These are phyloP conservation scores for Suillus occidentalis DNA, from an alignment of 768 basidiomycete species.

Conservation along the genomic window DNA sequence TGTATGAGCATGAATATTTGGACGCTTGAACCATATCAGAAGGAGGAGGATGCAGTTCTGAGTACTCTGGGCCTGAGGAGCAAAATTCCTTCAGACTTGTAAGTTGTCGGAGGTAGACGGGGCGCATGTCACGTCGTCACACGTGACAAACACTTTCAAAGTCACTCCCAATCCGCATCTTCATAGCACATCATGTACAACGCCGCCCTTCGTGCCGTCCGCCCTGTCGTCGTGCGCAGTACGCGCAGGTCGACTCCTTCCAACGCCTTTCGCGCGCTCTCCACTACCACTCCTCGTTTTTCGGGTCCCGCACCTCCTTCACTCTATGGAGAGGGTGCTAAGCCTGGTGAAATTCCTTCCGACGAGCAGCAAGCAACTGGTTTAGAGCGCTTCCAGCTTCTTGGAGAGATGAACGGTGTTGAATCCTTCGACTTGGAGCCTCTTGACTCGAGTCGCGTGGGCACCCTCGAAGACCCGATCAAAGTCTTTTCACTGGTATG, in stretches of 20 bases:
- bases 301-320: conserved; percentile 65
- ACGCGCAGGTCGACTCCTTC: conserved; percentile 21
- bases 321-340: conserved; percentile 71
- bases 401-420: conserved; percentile 85
- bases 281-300: conserved; percentile 51
- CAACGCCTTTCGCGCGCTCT: conserved; percentile 53
- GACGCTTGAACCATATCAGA: not conserved
- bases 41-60: not conserved
- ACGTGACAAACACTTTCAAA: conserved; percentile 20
- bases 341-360: conserved; percentile 74
- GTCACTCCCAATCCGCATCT: conserved; percentile 22
- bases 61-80: not conserved
- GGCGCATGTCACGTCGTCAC: conserved; percentile 20
- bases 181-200: conserved; percentile 25
- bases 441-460: conserved; percentile 80
- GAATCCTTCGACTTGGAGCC: conserved; percentile 89
- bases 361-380: conserved; percentile 93
- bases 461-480: conserved; percentile 86
- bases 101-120: conserved; percentile 15
- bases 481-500: conserved; percentile 84
- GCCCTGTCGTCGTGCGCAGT: conserved; percentile 25
- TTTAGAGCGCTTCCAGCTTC: conserved; percentile 91
- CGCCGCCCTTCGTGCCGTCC: conserved; percentile 26
- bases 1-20: too few species aligned
- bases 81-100: not conserved